Evolutionary conservation across 2,329 filamentous ascomycete species (phyloP), one percentile per base, ranked within the genome.

Genomic region (Colletotrichum sp.): DNA sequence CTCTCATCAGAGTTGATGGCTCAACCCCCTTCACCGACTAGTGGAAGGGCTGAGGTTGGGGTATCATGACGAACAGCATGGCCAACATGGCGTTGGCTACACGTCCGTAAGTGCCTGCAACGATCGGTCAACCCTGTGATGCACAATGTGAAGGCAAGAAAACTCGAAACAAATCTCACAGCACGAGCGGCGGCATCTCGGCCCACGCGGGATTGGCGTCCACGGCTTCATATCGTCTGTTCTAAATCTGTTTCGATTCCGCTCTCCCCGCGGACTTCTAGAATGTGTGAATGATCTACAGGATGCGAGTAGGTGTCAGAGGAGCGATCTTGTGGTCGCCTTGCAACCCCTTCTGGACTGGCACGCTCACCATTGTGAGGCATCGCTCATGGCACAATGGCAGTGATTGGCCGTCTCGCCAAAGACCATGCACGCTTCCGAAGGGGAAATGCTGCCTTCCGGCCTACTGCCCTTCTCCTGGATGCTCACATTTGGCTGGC

Each of bases 341-440:
- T 68, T 69, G 58, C 62, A 55, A 73, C 69, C 28, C 48, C 62
- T 10, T 73, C 56, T 32, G 36, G 56, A 21, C 69, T 34, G 48
- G 28, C 38, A 68, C 63, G 58, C 43, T 68, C 43, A 34, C 18
- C 34, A 36, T 58, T 68, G 26, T 64, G 69, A 69, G 63, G 69
- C 63, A 73, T 61, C 43, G 58, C 43, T 14, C 32, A 72, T 34
- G 56, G 18, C 14, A 26, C 59, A 32, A 48, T 24, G 32, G 32
- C 43, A 26, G 38, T 68, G 73, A 75, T 75, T 75, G 73, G 73
- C 28, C 26, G 30, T 75, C 69, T 75, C 69, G 73, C 69, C 73
- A 75, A 73, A 75, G 48, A 14, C n/a, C 21, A 75, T 75, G 73
- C 73, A 75, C 26, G 69, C 69, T 56, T 52, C 73, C 73, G 73